Conservation (phyloP, 2,329 filamentous ascomycete genomes). For the Dactylellina haptotyla region DNA sequence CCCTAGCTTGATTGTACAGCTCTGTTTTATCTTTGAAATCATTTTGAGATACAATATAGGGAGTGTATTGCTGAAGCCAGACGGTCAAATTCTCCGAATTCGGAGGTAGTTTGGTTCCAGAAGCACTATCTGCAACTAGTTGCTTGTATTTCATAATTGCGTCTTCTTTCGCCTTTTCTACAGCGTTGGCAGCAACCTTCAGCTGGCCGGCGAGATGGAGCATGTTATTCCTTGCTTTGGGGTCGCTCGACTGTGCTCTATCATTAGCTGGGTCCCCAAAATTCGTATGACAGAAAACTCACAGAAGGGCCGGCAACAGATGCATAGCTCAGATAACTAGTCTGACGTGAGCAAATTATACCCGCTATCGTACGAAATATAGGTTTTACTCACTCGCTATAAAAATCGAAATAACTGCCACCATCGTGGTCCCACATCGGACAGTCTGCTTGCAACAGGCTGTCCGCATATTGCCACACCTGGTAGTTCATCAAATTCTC, state of each 20-base stretch:
- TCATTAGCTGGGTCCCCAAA: background rate
- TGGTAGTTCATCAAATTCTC: conserved; percentile 32
- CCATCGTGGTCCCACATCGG: conserved; percentile 25
- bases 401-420: conserved; percentile 41
- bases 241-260: background rate
- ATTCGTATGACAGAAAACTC: conserved; percentile 1
- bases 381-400: conserved; percentile 17
- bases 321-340: conserved; percentile 32
- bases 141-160: conserved; percentile 18
- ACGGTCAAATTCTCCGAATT: conserved; percentile 6
- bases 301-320: conserved; percentile 3
- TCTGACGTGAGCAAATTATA: background rate
- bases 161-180: conserved; percentile 10
- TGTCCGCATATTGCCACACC: conserved; percentile 26
- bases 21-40: conserved; percentile 16
- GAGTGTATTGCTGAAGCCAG: conserved; percentile 18
- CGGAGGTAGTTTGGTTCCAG: background rate
- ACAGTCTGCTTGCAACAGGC: background rate
- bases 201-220: conserved; percentile 21
- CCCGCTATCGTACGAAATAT: background rate
- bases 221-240: conserved; percentile 26
- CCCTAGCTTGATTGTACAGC: conserved; percentile 21
- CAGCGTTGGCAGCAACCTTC: conserved; percentile 3
- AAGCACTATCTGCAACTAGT: background rate
- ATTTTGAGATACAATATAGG: conserved; percentile 7